phyloP scores from a whole-genome alignment of 192 early-diverging fungal species.

The Backusella psychrophila region DNA sequence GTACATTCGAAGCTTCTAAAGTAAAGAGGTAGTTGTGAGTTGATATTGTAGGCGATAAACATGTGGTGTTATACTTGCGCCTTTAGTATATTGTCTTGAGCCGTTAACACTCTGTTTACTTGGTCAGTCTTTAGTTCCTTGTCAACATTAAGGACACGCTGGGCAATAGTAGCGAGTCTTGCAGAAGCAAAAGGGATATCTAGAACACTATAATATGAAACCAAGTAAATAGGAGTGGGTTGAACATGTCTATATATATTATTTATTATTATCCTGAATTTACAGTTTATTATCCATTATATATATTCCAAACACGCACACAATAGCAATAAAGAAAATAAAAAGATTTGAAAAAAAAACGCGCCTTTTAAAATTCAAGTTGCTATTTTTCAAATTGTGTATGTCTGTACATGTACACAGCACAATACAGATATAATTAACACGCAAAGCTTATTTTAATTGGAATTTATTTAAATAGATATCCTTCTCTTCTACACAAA shows the following conservation, averaged over 20 bases:
- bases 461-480: constrained; percentile 3
- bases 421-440: not conserved
- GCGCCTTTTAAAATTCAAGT: not conserved
- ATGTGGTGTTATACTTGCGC: constrained; percentile 31
- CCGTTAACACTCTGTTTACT: constrained; percentile 31
- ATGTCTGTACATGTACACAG: too few species aligned
- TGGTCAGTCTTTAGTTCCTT: constrained; percentile 45
- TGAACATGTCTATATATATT: too few species aligned
- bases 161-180: constrained; percentile 41
- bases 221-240: not conserved
- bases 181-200: constrained; percentile 42
- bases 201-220: constrained; percentile 17
- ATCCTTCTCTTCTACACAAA: not conserved
- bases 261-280: not conserved
- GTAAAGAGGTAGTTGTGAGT: not conserved
- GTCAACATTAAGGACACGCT: constrained; percentile 40
- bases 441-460: not conserved
- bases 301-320: not conserved
- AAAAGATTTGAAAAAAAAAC: not conserved
- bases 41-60: not conserved
- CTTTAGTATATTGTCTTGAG: constrained; percentile 26
- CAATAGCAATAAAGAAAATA: not conserved
- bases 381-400: too few species aligned
- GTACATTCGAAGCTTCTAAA: constrained; percentile 37
- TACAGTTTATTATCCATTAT: constrained; percentile 4